Percentiles rank a stretch among this genome's conserved stretches.
These are phyloP conservation scores for Boletus insuetus DNA, from an alignment of 768 basidiomycete genomes.

Conservation along the genomic window DNA sequence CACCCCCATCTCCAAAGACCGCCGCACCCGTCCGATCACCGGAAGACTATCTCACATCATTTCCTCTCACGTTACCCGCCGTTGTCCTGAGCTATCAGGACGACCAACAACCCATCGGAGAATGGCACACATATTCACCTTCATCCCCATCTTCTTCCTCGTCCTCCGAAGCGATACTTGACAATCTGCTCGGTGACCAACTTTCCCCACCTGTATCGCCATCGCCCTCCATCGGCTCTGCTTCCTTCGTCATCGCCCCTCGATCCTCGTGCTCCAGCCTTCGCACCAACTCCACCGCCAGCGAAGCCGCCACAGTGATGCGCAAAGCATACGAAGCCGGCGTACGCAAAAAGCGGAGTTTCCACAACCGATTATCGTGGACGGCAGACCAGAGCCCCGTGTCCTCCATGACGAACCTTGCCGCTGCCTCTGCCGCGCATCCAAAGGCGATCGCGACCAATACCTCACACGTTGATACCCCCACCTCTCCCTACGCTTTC, in stretches of 20 bases:
- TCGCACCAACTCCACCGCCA: conserved; percentile 15
- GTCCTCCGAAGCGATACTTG: conserved; percentile 28
- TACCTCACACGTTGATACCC: conserved; percentile 6
- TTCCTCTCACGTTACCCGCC: conserved; percentile 56
- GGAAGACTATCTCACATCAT: conserved; percentile 49
- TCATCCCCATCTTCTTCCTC: conserved; percentile 31
- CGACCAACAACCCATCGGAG: conserved; percentile 18
- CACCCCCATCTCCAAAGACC: not conserved
- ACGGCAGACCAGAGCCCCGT: conserved; percentile 23
- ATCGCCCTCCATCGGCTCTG: conserved; percentile 26
- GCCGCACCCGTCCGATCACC: conserved; percentile 33
- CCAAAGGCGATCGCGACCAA: conserved; percentile 21
- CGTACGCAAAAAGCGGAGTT: conserved; percentile 35
- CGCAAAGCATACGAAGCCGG: conserved; percentile 33
- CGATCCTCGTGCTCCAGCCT: conserved; percentile 32
- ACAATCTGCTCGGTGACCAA: conserved; percentile 18
- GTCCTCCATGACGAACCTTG: conserved; percentile 22
- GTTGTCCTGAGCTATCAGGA: conserved; percentile 31
- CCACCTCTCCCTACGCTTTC: not conserved
- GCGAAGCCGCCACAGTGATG: conserved; percentile 24
- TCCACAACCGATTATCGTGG: conserved; percentile 30
- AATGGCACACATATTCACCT: conserved; percentile 29
- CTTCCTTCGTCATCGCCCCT: conserved; percentile 25
- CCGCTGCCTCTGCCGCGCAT: not conserved
- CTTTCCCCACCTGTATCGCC: conserved; percentile 29